Conservation (phyloP, 106 monocot genomes). For the Triglochin maritima region DNA sequence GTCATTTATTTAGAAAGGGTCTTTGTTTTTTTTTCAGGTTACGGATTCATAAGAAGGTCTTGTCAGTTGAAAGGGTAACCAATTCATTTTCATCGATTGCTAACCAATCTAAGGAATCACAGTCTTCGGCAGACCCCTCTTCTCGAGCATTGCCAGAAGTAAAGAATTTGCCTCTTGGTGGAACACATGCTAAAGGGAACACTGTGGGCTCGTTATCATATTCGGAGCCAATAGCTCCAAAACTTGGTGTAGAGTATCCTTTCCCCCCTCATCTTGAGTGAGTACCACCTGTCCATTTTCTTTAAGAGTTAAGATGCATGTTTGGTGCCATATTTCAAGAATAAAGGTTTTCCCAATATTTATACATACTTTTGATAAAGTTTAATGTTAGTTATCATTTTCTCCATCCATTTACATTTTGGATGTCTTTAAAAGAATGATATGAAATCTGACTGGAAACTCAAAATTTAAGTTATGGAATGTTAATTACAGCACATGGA, state of each 20-base stretch:
- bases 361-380: neutral
- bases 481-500: no score
- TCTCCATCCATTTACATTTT: no score
- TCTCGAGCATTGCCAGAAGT: constrained; percentile 2
- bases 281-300: constrained; percentile 1
- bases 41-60: constrained; percentile 73
- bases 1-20: no score
- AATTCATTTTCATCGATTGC: constrained; percentile 17
- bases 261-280: constrained; percentile 98
- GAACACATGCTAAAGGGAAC: constrained; percentile 2
- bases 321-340: neutral
- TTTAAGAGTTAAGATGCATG: neutral
- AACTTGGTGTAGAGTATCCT: constrained; percentile 84
- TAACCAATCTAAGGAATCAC: constrained; percentile 15
- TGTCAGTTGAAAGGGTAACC: constrained; percentile 54
- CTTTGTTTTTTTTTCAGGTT: constrained; percentile 25
- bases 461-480: no score
- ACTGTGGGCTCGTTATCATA: neutral
- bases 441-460: no score
- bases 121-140: constrained; percentile 9
- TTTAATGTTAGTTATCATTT: no score
- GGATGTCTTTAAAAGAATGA: no score
- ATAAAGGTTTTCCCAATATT: neutral
- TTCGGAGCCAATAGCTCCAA: constrained; percentile 70
- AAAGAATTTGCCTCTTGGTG: constrained; percentile 20